Conservation (phyloP, 2,329 filamentous ascomycete genomes). For the Erysiphe neolycopersici region DNA sequence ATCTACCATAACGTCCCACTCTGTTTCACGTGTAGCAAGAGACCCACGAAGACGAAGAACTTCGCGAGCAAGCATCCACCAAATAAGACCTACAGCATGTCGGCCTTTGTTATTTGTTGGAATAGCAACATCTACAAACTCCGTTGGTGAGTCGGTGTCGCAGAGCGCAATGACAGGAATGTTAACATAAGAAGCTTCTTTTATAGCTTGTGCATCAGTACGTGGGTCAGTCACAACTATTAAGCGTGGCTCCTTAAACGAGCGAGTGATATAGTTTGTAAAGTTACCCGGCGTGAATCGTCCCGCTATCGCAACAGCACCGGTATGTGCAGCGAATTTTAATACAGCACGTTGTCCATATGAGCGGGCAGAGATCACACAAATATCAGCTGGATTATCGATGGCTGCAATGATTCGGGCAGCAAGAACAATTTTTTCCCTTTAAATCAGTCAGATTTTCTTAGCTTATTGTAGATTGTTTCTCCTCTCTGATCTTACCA, state of each 20-base stretch:
- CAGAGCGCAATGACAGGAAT: conserved; percentile 98
- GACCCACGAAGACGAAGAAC: conserved; percentile 96
- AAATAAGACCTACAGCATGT: conserved; percentile 92
- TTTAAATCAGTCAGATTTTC: conserved; percentile 15
- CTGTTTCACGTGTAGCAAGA: conserved; percentile 79
- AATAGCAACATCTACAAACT: conserved; percentile 99
- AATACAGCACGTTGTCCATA: conserved; percentile 98
- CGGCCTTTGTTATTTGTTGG: conserved; percentile 99
- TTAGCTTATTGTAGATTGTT: neutral
- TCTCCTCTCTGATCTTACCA: conserved; percentile 32
- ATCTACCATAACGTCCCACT: conserved; percentile 99
- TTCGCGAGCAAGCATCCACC: conserved; percentile 99
- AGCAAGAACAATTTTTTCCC: conserved; percentile 99
- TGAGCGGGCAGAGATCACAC: conserved; percentile 97
- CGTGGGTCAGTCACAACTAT: conserved; percentile 98
- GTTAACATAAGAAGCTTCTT: conserved; percentile 99
- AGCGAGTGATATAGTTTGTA: conserved; percentile 99
- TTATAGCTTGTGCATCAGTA: conserved; percentile 99
- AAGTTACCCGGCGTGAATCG: conserved; percentile 99
- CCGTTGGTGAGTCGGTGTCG: conserved; percentile 97
- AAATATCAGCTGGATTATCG: conserved; percentile 98
- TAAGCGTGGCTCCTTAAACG: conserved; percentile 99
- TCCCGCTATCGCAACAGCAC: conserved; percentile 91
- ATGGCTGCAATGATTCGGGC: conserved; percentile 96
- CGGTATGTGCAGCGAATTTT: conserved; percentile 98